Conservation (phyloP, 176 grass and related monocot genomes). For the Hsuehochloa calcarea region DNA sequence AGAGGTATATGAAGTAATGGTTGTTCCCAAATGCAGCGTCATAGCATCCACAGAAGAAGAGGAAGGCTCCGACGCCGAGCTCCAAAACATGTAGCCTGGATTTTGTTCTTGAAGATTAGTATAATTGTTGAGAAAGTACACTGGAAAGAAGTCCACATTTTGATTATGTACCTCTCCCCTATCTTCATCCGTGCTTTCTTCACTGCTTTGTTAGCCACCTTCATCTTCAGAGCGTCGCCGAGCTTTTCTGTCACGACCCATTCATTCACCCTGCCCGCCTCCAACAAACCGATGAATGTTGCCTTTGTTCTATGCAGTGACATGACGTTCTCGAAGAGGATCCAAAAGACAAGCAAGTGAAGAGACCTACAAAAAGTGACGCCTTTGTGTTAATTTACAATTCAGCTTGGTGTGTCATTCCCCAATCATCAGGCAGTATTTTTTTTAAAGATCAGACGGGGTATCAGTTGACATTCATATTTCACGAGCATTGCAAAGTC, state of each 20-base stretch:
- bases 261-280: slow-evolving; percentile 43
- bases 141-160: neutral
- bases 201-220: neutral
- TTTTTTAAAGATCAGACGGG: neutral
- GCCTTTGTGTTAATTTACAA: neutral
- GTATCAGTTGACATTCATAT: neutral
- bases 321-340: slow-evolving; percentile 55
- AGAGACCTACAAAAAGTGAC: slow-evolving; percentile 24
- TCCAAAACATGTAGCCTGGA: slow-evolving; percentile 41
- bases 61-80: slow-evolving; percentile 25
- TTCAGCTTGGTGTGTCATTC: neutral
- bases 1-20: slow-evolving; percentile 42
- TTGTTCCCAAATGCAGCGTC: slow-evolving; percentile 21
- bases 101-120: neutral
- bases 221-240: neutral
- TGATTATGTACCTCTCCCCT: slow-evolving; percentile 29
- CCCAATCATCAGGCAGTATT: neutral
- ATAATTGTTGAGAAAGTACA: neutral
- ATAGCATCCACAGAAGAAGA: slow-evolving; percentile 34
- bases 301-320: slow-evolving; percentile 42
- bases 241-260: slow-evolving; percentile 52
- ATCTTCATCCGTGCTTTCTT: slow-evolving; percentile 24
- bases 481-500: neutral
- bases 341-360: slow-evolving; percentile 44
- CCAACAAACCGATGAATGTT: slow-evolving; percentile 27